Evolutionary conservation across 805 yeast species (phyloP).

Genomic region (Blastobotrys americana): DNA sequence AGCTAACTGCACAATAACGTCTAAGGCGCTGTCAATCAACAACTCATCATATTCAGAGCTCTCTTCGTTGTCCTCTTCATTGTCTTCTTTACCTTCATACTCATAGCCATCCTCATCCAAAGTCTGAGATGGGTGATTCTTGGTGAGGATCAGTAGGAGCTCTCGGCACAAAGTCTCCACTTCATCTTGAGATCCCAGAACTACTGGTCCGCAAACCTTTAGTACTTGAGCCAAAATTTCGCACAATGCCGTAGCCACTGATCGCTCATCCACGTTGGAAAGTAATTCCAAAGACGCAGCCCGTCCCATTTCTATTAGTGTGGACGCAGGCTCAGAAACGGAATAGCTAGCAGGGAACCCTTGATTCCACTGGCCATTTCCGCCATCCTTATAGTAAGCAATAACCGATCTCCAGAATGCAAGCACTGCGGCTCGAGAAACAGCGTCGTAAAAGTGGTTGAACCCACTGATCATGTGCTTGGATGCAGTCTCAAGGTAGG

Average conservation of each 20-base stretch:
- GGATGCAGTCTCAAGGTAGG: conserved; percentile 62
- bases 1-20: conserved; percentile 72
- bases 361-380: conserved; percentile 27
- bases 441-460: conserved; percentile 76
- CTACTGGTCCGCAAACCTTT: conserved; percentile 60
- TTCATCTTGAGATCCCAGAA: conserved; percentile 48
- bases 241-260: conserved; percentile 71
- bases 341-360: conserved; percentile 26
- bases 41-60: conserved; percentile 50
- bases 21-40: conserved; percentile 77
- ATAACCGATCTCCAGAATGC: conserved; percentile 77
- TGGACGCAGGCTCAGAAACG: conserved; percentile 42
- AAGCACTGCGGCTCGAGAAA: conserved; percentile 77
- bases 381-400: conserved; percentile 43
- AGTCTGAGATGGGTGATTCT: conserved; percentile 77
- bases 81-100: conserved; percentile 45
- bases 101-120: conserved; percentile 62
- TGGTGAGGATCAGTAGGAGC: conserved; percentile 65
- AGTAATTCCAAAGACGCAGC: conserved; percentile 53
- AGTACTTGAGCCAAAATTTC: conserved; percentile 66
- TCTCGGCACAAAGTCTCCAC: conserved; percentile 66
- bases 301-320: conserved; percentile 61
- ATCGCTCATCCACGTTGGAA: conserved; percentile 74
- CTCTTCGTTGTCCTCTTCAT: conserved; percentile 36
- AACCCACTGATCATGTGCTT: conserved; percentile 60